Base-by-base conservation (phyloP, 495 filamentous ascomycete genomes). In the Chaetomium cochliodes region DNA sequence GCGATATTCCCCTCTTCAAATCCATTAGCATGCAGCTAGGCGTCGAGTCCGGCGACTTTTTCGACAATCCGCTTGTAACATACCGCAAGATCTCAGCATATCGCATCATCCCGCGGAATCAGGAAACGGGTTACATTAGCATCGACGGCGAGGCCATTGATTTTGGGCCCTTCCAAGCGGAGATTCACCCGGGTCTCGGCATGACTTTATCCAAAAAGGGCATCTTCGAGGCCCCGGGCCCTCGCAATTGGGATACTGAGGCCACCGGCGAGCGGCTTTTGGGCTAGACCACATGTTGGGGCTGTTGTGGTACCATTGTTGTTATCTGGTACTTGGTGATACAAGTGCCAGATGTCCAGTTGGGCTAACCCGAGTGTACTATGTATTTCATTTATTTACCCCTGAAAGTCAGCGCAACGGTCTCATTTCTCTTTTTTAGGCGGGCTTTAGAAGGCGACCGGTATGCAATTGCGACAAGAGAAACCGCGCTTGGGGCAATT, bases 91-190 rank as follows among this genome's bases (percentile, higher is more conserved):
- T 96, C 4, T 78, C 79, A 37, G 93, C 87, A 0, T 98, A 92
- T 72, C 84, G 94, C 41, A 86, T 98, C 65, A 85, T 88, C 0
- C 94, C 94, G 0, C 88, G 86, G 23, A 77, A 84, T 56, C 79
- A 86, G 78, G 65, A 81, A 79, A 57, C 59, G 54, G 80, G 94
- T 5, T 94, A 91, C 76, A 93, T 98, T 74, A 93, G 92, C 72
- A 91, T 98, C 69, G 94, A 98, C 68, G 94, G 94, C 28, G 94
- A 98, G 75, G 80, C 85, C 25, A 79, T 96, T 13, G 90, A 91
- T 1, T 97, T 93, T 69, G 87, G 88, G 62, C 88, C 90, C 0
- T 93, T 96, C 74, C 94, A 98, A 77, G 91, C 86, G 11, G 94
- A 98, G 78, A 78, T 97, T 16, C 91, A 96, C 77, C 81, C 83